Conservation (phyloP, 177 flowering plant species). For the Vitis hybrid region DNA sequence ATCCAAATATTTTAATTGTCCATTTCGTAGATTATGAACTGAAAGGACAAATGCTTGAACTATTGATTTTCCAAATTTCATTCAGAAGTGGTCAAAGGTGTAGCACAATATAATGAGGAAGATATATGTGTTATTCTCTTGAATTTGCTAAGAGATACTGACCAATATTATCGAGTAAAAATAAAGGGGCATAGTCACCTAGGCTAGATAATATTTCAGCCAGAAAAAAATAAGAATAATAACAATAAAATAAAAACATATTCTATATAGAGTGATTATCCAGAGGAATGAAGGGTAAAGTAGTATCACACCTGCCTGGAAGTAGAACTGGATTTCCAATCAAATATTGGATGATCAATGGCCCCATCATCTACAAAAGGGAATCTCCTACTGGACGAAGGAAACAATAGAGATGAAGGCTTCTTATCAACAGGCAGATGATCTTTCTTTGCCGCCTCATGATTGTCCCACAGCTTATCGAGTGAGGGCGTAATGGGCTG, state of each 20-base stretch:
- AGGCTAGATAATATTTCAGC: no score
- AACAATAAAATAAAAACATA: not conserved
- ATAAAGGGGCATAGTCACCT: no score
- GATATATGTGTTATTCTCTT: no score
- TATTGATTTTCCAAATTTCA: no score
- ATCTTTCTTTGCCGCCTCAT: constrained; percentile 59
- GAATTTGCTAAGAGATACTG: no score
- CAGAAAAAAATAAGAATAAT: not conserved
- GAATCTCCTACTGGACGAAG: constrained; percentile 59
- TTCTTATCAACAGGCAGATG: constrained; percentile 44
- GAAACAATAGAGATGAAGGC: constrained; percentile 48
- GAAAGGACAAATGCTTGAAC: no score
- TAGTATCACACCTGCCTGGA: constrained; percentile 59
- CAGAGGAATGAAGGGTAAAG: not conserved
- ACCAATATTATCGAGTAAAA: no score
- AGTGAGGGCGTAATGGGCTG: constrained; percentile 87
- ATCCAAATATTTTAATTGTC: no score
- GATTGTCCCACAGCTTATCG: constrained; percentile 68
- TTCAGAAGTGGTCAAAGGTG: no score
- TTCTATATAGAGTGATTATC: not conserved
- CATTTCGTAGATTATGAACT: no score
- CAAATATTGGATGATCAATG: constrained; percentile 59
- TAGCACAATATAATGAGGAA: no score
- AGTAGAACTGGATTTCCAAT: constrained; percentile 71
- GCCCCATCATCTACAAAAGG: constrained; percentile 56